Conservation (phyloP, 495 filamentous ascomycete species). For the Chaetomium tenue region DNA sequence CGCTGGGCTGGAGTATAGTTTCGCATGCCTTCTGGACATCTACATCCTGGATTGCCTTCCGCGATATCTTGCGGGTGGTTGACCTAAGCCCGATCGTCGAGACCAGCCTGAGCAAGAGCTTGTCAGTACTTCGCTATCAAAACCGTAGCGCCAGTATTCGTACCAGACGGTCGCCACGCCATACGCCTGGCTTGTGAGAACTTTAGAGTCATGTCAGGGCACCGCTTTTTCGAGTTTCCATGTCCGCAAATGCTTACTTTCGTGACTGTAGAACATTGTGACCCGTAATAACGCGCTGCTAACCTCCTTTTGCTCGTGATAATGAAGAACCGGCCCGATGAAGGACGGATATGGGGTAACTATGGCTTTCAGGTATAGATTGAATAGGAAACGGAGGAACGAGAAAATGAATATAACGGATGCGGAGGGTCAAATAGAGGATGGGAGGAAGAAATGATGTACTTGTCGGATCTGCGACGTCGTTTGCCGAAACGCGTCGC, state of each 20-base stretch:
- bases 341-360: slow-evolving; percentile 8
- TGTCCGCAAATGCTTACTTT: slow-evolving; percentile 53
- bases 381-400: neutral
- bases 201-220: slow-evolving; percentile 44
- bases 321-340: neutral
- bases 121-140: neutral
- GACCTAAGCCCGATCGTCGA: slow-evolving; percentile 76
- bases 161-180: slow-evolving; percentile 95
- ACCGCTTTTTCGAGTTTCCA: neutral
- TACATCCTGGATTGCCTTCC: slow-evolving; percentile 87
- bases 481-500: neutral
- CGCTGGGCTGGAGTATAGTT: slow-evolving; percentile 78
- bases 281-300: neutral
- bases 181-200: slow-evolving; percentile 82
- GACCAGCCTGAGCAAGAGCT: slow-evolving; percentile 64
- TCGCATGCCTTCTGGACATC: slow-evolving; percentile 82
- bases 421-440: neutral
- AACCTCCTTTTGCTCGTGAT: neutral
- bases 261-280: slow-evolving; percentile 88
- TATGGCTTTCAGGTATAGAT: neutral
- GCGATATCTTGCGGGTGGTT: slow-evolving; percentile 67
- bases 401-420: neutral
- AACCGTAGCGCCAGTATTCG: slow-evolving; percentile 27
- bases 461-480: slow-evolving; percentile 1
- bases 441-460: neutral